Conservation (phyloP, 2,329 filamentous ascomycete genomes). For the Beauveria brongniartii region DNA sequence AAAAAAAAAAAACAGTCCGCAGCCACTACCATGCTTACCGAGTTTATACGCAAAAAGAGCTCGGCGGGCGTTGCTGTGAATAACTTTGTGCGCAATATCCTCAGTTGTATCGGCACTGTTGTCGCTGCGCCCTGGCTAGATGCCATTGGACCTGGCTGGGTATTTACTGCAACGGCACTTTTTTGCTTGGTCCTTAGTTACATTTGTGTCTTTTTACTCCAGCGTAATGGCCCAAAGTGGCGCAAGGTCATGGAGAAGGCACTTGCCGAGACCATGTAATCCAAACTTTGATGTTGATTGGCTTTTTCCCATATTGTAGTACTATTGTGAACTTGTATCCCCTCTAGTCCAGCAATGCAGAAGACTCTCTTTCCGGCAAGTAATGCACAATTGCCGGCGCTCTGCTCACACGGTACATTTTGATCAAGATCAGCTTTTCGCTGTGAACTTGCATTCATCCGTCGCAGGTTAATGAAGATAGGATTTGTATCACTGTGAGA, state of each 20-base stretch:
- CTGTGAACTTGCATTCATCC: no score
- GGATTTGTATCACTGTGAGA: no score
- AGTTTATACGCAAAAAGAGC: constrained; percentile 67
- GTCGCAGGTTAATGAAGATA: no score
- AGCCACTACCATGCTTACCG: constrained; percentile 75
- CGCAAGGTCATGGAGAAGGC: constrained; percentile 8
- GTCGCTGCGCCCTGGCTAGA: constrained; percentile 63
- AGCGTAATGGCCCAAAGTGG: constrained; percentile 5
- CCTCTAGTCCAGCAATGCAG: no score
- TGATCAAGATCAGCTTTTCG: no score
- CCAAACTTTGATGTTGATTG: no score
- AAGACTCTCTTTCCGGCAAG: no score
- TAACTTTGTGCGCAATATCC: constrained; percentile 74
- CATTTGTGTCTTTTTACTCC: constrained; percentile 4
- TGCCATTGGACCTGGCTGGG: constrained; percentile 66
- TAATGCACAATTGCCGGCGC: no score
- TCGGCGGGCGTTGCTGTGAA: constrained; percentile 71
- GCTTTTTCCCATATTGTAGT: no score
- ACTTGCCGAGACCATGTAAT: background rate
- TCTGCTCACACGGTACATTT: no score
- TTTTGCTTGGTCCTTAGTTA: constrained; percentile 4
- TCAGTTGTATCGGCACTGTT: constrained; percentile 62
- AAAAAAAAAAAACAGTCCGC: constrained; percentile 31
- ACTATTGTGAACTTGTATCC: no score
- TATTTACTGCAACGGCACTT: constrained; percentile 49